Percentiles rank a stretch among this genome's conserved stretches.
phyloP scores from a whole-genome alignment of 169 alveolate species.

The Neospora caninum region DNA sequence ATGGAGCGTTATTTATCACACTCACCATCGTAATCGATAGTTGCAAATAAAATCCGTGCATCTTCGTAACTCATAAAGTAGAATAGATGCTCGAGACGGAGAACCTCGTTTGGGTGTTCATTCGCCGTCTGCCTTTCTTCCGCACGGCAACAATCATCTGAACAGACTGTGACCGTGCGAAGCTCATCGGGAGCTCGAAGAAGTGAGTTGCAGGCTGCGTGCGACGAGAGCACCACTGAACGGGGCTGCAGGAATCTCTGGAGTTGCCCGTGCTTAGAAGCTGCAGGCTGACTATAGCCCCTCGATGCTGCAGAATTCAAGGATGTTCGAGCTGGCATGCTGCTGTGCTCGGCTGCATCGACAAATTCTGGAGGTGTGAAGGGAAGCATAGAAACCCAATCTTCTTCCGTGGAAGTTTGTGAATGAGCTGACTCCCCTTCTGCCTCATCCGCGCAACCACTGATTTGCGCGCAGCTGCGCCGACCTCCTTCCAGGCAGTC shows the following conservation, averaged over 20 bases:
- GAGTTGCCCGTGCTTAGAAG: too few species aligned
- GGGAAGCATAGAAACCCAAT: background rate
- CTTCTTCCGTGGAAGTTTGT: background rate
- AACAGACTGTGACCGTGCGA: background rate
- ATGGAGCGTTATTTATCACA: too few species aligned
- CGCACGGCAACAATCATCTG: background rate
- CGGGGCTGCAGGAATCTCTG: too few species aligned
- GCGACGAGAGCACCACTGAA: too few species aligned
- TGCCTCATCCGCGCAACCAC: too few species aligned
- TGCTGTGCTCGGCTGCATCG: background rate
- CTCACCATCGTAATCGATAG: slow-evolving; percentile 5
- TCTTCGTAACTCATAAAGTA: slow-evolving; percentile 15
- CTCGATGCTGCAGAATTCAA: too few species aligned
- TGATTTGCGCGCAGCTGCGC: too few species aligned
- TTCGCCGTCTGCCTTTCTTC: background rate
- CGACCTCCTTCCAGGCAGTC: too few species aligned
- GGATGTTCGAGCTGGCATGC: background rate
- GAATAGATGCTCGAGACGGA: background rate
- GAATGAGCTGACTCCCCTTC: background rate
- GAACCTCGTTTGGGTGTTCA: background rate
- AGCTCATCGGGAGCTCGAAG: too few species aligned
- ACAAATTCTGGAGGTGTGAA: background rate
- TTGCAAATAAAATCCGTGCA: background rate
- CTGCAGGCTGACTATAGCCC: too few species aligned
- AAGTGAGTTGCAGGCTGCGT: too few species aligned